Base-by-base conservation (phyloP, 257 asterid genomes). In the Solanum pimpinellifolium region DNA sequence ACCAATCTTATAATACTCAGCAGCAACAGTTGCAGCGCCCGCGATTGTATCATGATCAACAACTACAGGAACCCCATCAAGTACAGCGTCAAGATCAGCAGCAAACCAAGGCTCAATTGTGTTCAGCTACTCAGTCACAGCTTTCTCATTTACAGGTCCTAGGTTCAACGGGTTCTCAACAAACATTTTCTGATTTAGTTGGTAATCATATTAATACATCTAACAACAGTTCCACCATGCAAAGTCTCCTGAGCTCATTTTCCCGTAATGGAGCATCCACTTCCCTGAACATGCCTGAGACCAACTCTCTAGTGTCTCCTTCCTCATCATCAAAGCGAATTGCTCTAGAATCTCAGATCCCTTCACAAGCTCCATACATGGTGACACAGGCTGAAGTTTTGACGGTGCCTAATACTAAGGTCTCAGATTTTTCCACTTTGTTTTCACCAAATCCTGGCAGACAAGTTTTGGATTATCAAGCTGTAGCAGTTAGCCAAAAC, bases 261-360 rank as follows among this genome's bases (percentile, higher is more conserved):
- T 91, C 99, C 84, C 92, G 87, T 37, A 96, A 92, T 72, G 96
- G 92, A 80, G 91, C 89, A 52, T 90, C 95, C 81, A 94, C 91
- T 69, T 47, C 85, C 41, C 87, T 60, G 62, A 92, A 92, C 92
- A 52, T 91, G 89, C 90, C 89, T 11, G 98, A 92, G 42, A 83
- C 95, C 74, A 91, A 88, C 88, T 87, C 95, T 72, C 65, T 92
- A 11, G 90, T 83, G 80, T 93, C 96, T 75, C 90, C 92, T 87
- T 93, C 97, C 81, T 89, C 95, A 23, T 91, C 93, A n/a, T 92
- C 98, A 21, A 97, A 97, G 91, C 93, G 98, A 82, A 89, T 92
- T 31, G 98, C 98, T 5, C 76, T 95, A 82, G 98, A 93, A 86
- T 93, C 96, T 83, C 98, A 92, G 41, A 84, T 92, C 89, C 88